A percentile compares a stretch with the other conserved stretches of the same genome.
These are phyloP conservation scores for Ogataea henricii DNA, from an alignment of 805 yeast genomes.

Conservation along the genomic window DNA sequence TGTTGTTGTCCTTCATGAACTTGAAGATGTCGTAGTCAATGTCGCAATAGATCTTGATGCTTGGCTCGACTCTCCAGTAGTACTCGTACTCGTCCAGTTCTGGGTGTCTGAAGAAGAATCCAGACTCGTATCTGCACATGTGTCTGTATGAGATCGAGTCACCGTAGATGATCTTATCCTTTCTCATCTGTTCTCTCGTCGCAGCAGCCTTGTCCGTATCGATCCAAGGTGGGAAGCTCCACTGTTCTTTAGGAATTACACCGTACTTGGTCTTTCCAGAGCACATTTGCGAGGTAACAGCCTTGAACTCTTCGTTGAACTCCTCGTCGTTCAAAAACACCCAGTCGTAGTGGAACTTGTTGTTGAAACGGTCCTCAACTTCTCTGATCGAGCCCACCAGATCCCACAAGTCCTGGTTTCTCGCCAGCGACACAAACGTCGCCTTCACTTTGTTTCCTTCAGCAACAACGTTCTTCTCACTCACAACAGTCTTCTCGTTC, in stretches of 20 bases:
- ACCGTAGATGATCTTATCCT: conserved; percentile 59
- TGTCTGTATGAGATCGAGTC: conserved; percentile 74
- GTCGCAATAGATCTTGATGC: conserved; percentile 78
- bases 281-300: conserved; percentile 62
- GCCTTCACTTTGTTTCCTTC: conserved; percentile 56
- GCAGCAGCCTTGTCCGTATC: conserved; percentile 67
- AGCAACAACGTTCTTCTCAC: conserved; percentile 1
- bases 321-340: conserved; percentile 88
- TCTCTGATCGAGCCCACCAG: conserved; percentile 67
- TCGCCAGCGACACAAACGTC: conserved; percentile 77
- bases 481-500: conserved; percentile 5
- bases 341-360: conserved; percentile 86
- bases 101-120: conserved; percentile 82
- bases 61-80: conserved; percentile 96
- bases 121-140: conserved; percentile 92
- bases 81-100: conserved; percentile 75
- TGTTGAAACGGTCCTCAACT: conserved; percentile 88
- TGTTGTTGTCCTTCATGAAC: conserved; percentile 75
- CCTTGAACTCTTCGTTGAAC: conserved; percentile 79
- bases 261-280: conserved; percentile 83
- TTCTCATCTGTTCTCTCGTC: conserved; percentile 54
- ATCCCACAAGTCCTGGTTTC: conserved; percentile 69
- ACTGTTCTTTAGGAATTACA: conserved; percentile 75
- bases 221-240: conserved; percentile 87
- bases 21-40: conserved; percentile 78